Evolutionary conservation across 2,329 filamentous ascomycete species (phyloP).

Genomic region (Diaporthe amygdali): DNA sequence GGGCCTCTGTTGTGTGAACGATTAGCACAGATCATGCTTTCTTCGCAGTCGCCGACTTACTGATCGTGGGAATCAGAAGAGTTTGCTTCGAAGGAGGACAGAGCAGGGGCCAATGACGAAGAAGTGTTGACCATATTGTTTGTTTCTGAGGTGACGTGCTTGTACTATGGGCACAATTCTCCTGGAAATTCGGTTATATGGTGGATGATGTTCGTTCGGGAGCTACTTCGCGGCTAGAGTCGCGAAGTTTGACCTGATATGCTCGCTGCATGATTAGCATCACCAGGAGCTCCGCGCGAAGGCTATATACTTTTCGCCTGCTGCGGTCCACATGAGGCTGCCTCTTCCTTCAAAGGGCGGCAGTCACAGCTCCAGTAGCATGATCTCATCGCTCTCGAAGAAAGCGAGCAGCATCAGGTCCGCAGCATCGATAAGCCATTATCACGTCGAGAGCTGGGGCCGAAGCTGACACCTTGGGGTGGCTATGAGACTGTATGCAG

Average conservation of each 20-base stretch:
- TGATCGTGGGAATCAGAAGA: neutral
- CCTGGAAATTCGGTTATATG: neutral
- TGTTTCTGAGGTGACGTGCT: neutral
- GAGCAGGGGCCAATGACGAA: neutral
- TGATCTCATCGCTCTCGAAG: neutral
- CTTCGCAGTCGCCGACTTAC: neutral
- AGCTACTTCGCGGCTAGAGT: neutral
- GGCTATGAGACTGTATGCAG: neutral
- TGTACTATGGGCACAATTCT: neutral
- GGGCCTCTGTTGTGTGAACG: neutral
- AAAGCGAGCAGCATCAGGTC: neutral
- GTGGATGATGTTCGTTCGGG: neutral
- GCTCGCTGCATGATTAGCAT: neutral
- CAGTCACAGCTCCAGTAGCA: neutral
- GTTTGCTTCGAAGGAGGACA: neutral
- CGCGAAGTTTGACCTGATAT: neutral
- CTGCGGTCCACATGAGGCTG: neutral
- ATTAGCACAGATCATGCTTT: neutral
- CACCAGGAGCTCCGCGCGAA: neutral
- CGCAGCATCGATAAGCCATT: neutral
- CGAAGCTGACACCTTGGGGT: neutral
- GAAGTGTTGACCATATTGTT: conserved; percentile 4
- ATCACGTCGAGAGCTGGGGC: neutral
- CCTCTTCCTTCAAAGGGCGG: conserved; percentile 9
- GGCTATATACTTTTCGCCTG: neutral